Evolutionary conservation across 331 rosid genomes (phyloP), one percentile per base, ranked within the genome.

Genomic region (Cydonia oblonga): DNA sequence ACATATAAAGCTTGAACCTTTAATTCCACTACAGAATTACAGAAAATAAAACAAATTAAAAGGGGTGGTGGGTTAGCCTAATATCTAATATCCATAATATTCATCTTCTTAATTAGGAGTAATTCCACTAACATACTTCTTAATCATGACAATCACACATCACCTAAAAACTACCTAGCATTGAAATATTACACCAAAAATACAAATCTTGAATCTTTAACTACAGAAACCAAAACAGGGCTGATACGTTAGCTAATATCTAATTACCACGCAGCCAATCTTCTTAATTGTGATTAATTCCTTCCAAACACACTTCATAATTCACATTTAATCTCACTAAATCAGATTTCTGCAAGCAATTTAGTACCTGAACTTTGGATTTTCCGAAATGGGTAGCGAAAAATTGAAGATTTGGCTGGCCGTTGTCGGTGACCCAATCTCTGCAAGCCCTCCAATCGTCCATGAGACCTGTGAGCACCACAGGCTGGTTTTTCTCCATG

Each of bases 361-460:
- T 5, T 9, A 22, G 69, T 71, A 95, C 98, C 96, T 95, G 97
- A 9, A 95, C 97, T 72, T 70, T 85, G 29, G 97, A 95, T 57
- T 78, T 52, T 6, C 93, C 97, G 54, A 89, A 91, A 77, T 84
- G 84, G 30, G 87, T 64, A 9, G 87, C 81, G 81, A 91, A 89
- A 60, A 81, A 88, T 6, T 87, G 88, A 44, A 88, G 81, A 82
- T 88, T 84, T 38, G 97, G 90, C 54, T 76, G 74, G 19, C 82
- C 91, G 40, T 82, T 38, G 61, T 42, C 77, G 42, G 60, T 62
- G 78, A 91, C 89, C 96, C 98, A 93, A 18, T 91, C 98, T 68
- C 68, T 64, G 82, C 74, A 88, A 82, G 97, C 91, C 28, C 75
- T 85, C 98, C 96, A 93, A 84, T 84, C 85, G 23, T 88, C 91